These are phyloP conservation scores for Sarocladium brachiariae DNA, from an alignment of 2,329 filamentous ascomycete genomes.

Conservation along the genomic window DNA sequence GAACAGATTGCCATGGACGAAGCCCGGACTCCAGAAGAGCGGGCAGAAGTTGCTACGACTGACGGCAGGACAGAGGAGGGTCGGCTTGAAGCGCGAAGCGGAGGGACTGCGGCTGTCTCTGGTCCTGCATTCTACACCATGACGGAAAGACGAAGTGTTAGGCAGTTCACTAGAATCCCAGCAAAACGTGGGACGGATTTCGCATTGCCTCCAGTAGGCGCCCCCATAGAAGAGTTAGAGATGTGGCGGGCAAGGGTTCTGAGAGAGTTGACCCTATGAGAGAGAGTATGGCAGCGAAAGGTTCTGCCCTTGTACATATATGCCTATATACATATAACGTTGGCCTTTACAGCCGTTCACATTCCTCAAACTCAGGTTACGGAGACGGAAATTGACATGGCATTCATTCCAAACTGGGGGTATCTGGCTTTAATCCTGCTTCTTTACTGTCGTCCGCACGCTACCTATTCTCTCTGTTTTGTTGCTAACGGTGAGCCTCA, in stretches of 20 bases:
- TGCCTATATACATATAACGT: too few species aligned
- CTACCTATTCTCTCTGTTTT: too few species aligned
- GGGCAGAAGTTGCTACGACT: not conserved
- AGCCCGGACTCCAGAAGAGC: not conserved
- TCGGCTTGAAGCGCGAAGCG: not conserved
- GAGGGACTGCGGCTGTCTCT: not conserved
- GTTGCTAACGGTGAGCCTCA: too few species aligned
- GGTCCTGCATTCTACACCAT: not conserved
- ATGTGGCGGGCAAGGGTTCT: slow-evolving; percentile 24
- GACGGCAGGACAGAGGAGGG: not conserved
- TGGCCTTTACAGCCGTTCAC: too few species aligned
- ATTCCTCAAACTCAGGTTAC: too few species aligned
- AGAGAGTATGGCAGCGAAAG: not conserved
- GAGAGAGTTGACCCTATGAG: slow-evolving; percentile 24
- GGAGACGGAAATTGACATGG: not conserved
- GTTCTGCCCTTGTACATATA: not conserved
- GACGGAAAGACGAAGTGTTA: not conserved
- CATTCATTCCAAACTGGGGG: not conserved
- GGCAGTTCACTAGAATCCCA: not conserved
- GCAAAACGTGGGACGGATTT: not conserved
- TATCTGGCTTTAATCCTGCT: not conserved
- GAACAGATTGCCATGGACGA: not conserved
- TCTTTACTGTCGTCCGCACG: too few species aligned
- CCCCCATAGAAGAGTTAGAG: slow-evolving; percentile 10
- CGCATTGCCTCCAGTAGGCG: not conserved